phyloP scores from a whole-genome alignment of 805 yeast species.

The Sugiyamaella chiloensis region DNA sequence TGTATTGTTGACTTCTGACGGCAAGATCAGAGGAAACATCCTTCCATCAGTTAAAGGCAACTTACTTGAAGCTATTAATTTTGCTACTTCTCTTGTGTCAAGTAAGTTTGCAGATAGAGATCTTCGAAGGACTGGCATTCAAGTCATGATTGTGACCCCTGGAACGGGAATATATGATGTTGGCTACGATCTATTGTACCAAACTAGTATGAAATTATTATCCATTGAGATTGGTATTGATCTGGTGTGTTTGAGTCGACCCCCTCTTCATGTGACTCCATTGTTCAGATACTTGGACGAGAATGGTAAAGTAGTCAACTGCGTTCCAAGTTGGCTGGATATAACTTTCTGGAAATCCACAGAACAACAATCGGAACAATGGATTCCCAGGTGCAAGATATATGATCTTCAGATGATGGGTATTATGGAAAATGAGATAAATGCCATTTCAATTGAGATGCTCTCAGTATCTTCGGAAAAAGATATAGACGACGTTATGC shows the following conservation, averaged over 20 bases:
- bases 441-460: conserved; percentile 62
- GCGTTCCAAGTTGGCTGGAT: conserved; percentile 95
- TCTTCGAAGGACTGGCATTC: conserved; percentile 85
- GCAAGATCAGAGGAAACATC: conserved; percentile 56
- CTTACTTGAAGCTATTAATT: conserved; percentile 77
- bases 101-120: conserved; percentile 83
- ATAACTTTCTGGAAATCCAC: conserved; percentile 82
- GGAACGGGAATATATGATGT: conserved; percentile 95
- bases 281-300: conserved; percentile 57
- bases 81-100: conserved; percentile 73
- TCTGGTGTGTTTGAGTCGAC: conserved; percentile 80
- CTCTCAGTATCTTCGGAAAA: conserved; percentile 36
- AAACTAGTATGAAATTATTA: conserved; percentile 71
- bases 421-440: conserved; percentile 84
- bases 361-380: conserved; percentile 42
- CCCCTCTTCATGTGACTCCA: conserved; percentile 92
- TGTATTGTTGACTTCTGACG: conserved; percentile 46
- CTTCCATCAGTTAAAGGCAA: conserved; percentile 90
- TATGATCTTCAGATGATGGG: conserved; percentile 99
- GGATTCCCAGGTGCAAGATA: conserved; percentile 94
- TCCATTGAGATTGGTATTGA: conserved; percentile 85
- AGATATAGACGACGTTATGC: conserved; percentile 60
- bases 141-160: conserved; percentile 81
- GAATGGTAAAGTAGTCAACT: conserved; percentile 40
- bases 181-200: conserved; percentile 68